These are phyloP conservation scores for Trichoderma harzianum DNA, from an alignment of 2,329 filamentous ascomycete species.

Conservation along the genomic window DNA sequence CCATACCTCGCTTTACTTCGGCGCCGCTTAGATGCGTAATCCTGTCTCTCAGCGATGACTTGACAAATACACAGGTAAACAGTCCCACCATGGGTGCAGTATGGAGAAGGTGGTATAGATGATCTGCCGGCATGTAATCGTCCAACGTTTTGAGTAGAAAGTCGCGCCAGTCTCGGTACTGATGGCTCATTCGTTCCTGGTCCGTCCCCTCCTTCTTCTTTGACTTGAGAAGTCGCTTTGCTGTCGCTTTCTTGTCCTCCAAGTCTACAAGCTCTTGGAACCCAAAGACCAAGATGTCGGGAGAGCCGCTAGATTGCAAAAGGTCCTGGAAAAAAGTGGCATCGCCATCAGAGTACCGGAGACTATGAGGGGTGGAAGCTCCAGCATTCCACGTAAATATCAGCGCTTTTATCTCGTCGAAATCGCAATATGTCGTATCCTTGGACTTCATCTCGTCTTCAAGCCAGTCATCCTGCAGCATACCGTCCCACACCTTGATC, in stretches of 20 bases:
- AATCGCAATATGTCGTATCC: conserved; percentile 79
- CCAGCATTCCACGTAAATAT: conserved; percentile 97
- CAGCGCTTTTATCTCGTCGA: conserved; percentile 74
- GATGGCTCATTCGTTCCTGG: conserved; percentile 90
- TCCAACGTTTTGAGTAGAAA: conserved; percentile 80
- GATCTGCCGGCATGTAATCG: conserved; percentile 72
- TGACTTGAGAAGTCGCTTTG: conserved; percentile 89
- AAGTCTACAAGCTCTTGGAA: conserved; percentile 98
- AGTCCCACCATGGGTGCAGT: conserved; percentile 84
- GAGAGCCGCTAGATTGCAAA: conserved; percentile 69
- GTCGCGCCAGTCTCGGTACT: conserved; percentile 95
- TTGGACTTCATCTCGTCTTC: conserved; percentile 82
- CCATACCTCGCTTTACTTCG: conserved; percentile 95
- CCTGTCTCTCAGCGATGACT: conserved; percentile 69
- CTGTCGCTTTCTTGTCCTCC: conserved; percentile 94
- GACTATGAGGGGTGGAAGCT: conserved; percentile 82
- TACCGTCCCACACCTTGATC: conserved; percentile 84
- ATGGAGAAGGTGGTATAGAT: conserved; percentile 81
- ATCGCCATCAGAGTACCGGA: conserved; percentile 68
- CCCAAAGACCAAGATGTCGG: conserved; percentile 90
- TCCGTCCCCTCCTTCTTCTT: conserved; percentile 81
- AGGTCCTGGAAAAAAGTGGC: conserved; percentile 77
- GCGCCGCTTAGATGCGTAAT: conserved; percentile 75
- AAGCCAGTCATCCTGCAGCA: conserved; percentile 93
- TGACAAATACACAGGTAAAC: conserved; percentile 95